Base-by-base conservation (phyloP, 2,329 filamentous ascomycete species). In the Hymenoscyphus scutula region DNA sequence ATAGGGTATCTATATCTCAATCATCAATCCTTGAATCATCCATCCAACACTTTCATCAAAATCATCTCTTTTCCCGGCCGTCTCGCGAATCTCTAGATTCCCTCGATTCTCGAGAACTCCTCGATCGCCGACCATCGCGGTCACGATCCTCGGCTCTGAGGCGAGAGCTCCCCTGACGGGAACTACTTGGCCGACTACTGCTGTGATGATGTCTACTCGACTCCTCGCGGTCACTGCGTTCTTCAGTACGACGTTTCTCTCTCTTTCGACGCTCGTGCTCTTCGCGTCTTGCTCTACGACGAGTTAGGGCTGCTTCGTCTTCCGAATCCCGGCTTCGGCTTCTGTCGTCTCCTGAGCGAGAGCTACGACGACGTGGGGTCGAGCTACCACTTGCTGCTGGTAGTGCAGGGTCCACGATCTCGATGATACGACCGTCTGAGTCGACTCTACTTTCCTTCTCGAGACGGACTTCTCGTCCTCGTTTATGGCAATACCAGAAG, bases 401-500 rank as follows among this genome's bases (percentile, higher is more conserved):
- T 15, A 45, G 53, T 2, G 7, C 41, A 1, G 56, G 38, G 29
- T 56, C 53, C 8, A 51, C 29, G 1, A 55, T 45, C 13, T 61
- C 59, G 27, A 61, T 53, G 53, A 61, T 56, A 19, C 53, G 53
- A 30, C 54, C 53, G 11, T 61, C 37, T 2, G 59, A 48, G 30
- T 61, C 38, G 8, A 61, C 30, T 23, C 17, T 37, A 27, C 32
- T 51, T 62, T 74, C 72, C 17, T 64, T 67, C 41, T 69, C 70
- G 10, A 98, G 84, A 58, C 95, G 85, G 6, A 87, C 88, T 78
- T 99, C 94, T 53, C 87, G 87, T 45, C 95, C 95, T 60, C 95
- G 90, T 80, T 98, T 98, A 77, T 98, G 89, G 78, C 93, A 98
- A 78, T 98, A 99, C 93, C 94, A 99, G 71, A 98, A 88, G 53